Conservation (phyloP, 345 rosid genomes). For the Pistacia integerrima region DNA sequence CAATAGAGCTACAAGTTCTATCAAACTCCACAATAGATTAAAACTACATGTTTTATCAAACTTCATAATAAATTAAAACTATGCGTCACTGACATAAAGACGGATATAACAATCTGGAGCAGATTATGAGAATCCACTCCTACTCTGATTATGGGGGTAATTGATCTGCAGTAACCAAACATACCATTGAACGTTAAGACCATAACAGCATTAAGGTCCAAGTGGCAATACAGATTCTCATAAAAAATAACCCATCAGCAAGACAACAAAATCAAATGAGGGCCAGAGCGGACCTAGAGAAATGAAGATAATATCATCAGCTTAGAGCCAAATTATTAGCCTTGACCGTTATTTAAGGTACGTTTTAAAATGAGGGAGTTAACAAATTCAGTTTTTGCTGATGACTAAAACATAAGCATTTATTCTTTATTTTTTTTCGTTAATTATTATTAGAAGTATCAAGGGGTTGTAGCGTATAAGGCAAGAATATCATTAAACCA, state of each 20-base stretch:
- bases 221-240: not conserved
- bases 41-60: no score
- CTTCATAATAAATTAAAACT: not conserved
- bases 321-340: not conserved
- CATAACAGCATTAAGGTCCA: not conserved
- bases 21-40: no score
- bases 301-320: not conserved
- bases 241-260: not conserved
- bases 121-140: no score
- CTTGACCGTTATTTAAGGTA: not conserved
- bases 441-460: not conserved
- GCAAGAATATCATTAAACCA: not conserved
- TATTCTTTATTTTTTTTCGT: not conserved
- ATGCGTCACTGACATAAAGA: not conserved
- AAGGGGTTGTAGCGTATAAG: not conserved
- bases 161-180: not conserved
- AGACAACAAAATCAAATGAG: not conserved
- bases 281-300: not conserved
- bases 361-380: not conserved
- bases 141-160: not conserved
- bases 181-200: not conserved
- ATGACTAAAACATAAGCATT: not conserved
- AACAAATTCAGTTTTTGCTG: not conserved
- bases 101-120: no score
- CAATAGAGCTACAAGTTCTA: no score